Base-by-base conservation (phyloP, 2,329 filamentous ascomycete species). In the Fusarium napiforme region DNA sequence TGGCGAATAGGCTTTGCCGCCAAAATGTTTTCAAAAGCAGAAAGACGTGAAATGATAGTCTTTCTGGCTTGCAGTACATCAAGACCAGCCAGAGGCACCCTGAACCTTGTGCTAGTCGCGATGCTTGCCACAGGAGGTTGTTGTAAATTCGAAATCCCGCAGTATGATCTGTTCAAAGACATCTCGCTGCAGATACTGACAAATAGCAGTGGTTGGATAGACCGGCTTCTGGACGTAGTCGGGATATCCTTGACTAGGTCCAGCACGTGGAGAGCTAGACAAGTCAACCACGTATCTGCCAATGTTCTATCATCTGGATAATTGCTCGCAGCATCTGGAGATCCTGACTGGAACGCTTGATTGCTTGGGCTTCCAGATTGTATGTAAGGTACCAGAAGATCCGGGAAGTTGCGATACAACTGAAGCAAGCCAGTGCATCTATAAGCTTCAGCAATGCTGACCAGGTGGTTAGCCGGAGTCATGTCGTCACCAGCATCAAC, bases 251-350 rank as follows among this genome's bases (percentile, higher is more conserved):
- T 81, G 19, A 87, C 79, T 26, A 82, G 75, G 10, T 81, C 78
- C 21, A 87, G 78, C 21, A 85, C 84, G 63, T 85, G 84, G 46
- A 85, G 77, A 18, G 85, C 84, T 19, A 87, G 80, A 16, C 81
- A 81, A 39, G 82, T 84, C 36, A 86, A 73, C 82, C 83, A 85
- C 2, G 83, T 77, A 60, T 83, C 82, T 7, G 60, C 30, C n/a
- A 64, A 36, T 10, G 61, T 45, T 26, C 57, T 52, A 46, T 57
- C 45, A 40, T 59, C 43, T 7, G 56, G 39, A 3, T 52, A 45
- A 8, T 40, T 28, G 67, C 16, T 53, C 5, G 49, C 23, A 16
- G 74, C 15, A 73, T 56, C 40, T 34, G 50, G 58, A 6, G 61
- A 64, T 11, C 43, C 49, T 8, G 60, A 34, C 28, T 64, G 36